phyloP scores from a whole-genome alignment of 1,284 basidiomycete species.

The Neolentinus lepideus region DNA sequence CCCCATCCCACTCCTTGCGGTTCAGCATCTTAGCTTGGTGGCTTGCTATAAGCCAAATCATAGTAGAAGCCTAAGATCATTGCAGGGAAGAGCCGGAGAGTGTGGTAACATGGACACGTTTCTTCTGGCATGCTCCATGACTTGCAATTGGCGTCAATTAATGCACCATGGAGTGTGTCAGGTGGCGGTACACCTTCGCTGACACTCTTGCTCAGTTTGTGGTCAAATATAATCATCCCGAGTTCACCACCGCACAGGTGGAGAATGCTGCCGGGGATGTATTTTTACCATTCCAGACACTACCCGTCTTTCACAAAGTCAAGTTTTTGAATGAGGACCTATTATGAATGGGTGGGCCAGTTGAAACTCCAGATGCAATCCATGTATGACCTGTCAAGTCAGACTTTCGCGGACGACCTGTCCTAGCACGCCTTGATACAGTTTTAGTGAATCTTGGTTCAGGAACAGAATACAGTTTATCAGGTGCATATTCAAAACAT shows the following conservation, averaged over 20 bases:
- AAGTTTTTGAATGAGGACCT: constrained; percentile 12
- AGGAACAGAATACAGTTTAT: background rate
- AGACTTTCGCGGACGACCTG: constrained; percentile 3
- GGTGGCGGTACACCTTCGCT: too few species aligned
- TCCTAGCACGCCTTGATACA: constrained; percentile 16
- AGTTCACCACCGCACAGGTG: constrained; percentile 8
- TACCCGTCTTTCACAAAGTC: constrained; percentile 19
- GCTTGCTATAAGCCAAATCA: too few species aligned
- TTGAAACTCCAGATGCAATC: constrained; percentile 15
- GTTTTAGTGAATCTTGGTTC: constrained; percentile 8
- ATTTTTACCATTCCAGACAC: constrained; percentile 11
- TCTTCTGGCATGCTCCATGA: background rate
- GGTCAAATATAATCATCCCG: constrained; percentile 9
- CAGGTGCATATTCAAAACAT: background rate
- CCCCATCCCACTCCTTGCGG: too few species aligned
- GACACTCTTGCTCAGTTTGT: constrained; percentile 13
- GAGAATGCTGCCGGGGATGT: constrained; percentile 10
- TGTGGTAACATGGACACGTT: too few species aligned
- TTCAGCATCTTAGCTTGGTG: too few species aligned
- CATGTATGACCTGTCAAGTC: constrained; percentile 14
- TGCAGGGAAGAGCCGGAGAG: too few species aligned
- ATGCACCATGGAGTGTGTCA: too few species aligned
- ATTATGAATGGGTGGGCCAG: background rate
- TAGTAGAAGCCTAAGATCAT: too few species aligned
- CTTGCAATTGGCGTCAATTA: background rate